Conservation (phyloP, 2,329 filamentous ascomycete species). For the Didymella glomerata region DNA sequence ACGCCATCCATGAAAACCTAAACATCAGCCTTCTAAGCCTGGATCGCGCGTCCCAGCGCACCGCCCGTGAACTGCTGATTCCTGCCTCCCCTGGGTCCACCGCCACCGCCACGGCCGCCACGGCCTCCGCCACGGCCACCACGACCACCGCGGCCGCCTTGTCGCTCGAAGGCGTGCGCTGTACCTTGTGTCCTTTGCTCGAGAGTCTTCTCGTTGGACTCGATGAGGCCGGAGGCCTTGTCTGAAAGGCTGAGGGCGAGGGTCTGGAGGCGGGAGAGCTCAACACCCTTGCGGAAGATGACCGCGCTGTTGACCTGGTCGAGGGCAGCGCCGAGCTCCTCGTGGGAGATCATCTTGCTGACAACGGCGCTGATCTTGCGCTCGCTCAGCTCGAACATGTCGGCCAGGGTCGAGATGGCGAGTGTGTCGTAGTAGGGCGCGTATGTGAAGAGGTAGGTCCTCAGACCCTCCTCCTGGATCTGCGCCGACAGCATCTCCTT, state of each 20-base stretch:
- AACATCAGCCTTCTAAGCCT: slow-evolving; percentile 50
- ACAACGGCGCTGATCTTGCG: slow-evolving; percentile 94
- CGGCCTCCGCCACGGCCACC: slow-evolving; percentile 67
- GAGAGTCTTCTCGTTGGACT: slow-evolving; percentile 95
- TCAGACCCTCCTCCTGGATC: slow-evolving; percentile 97
- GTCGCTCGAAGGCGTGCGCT: slow-evolving; percentile 92
- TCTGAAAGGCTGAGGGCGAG: slow-evolving; percentile 92
- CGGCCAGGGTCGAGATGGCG: slow-evolving; percentile 80
- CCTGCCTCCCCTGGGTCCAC: slow-evolving; percentile 63
- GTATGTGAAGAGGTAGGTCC: slow-evolving; percentile 99
- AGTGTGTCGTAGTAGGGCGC: slow-evolving; percentile 99
- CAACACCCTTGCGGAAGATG: slow-evolving; percentile 99
- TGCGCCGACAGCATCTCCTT: slow-evolving; percentile 97
- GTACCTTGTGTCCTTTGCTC: slow-evolving; percentile 97
- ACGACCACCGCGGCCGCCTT: slow-evolving; percentile 78
- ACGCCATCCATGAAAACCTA: slow-evolving; percentile 24
- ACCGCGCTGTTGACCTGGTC: slow-evolving; percentile 98
- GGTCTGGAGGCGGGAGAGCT: slow-evolving; percentile 94
- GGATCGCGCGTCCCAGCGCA: slow-evolving; percentile 70
- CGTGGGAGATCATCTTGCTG: slow-evolving; percentile 99
- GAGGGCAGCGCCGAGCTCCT: slow-evolving; percentile 93
- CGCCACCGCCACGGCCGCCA: slow-evolving; percentile 71
- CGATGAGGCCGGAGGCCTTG: slow-evolving; percentile 95
- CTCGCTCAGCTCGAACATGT: slow-evolving; percentile 93
- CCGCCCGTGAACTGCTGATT: slow-evolving; percentile 85